Evolutionary conservation across 2,329 filamentous ascomycete genomes (phyloP).

Genomic region (Aspergillus calidoustus): DNA sequence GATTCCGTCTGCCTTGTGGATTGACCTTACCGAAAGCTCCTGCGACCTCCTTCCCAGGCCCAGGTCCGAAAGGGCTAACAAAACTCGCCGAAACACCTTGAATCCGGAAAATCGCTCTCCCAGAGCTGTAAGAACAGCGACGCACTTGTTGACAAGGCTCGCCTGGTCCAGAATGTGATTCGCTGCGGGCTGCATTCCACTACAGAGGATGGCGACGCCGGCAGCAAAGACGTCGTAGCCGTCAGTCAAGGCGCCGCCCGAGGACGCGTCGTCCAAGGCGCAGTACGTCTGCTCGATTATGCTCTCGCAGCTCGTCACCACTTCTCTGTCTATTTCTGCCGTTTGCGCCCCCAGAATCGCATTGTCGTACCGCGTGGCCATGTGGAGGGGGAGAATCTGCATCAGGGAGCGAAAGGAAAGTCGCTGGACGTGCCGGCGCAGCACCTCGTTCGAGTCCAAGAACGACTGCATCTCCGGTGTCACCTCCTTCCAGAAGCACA

Average conservation of each 20-base stretch:
- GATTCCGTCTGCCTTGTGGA: background rate
- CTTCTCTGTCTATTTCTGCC: slow-evolving; percentile 4
- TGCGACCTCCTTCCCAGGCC: background rate
- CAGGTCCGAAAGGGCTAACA: slow-evolving; percentile 17
- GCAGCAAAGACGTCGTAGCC: slow-evolving; percentile 27
- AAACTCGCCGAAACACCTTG: slow-evolving; percentile 21
- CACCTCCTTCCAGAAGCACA: slow-evolving; percentile 25
- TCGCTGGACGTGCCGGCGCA: background rate
- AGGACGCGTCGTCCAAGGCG: slow-evolving; percentile 20
- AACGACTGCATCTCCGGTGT: background rate
- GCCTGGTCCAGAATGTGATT: background rate
- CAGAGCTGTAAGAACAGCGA: slow-evolving; percentile 22
- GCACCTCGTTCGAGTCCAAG: background rate
- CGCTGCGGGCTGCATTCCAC: background rate
- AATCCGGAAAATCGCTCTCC: slow-evolving; percentile 23
- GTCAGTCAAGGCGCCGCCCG: slow-evolving; percentile 21
- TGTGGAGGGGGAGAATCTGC: background rate
- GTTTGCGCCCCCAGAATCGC: background rate
- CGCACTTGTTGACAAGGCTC: slow-evolving; percentile 21
- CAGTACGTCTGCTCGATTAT: slow-evolving; percentile 25
- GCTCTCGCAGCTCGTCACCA: slow-evolving; percentile 15
- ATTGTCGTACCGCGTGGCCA: background rate
- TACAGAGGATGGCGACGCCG: slow-evolving; percentile 20
- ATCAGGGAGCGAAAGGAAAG: slow-evolving; percentile 11
- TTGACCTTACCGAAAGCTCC: slow-evolving; percentile 1